phyloP scores from a whole-genome alignment of 208 protist species.

The Trypanosoma grayi region DNA sequence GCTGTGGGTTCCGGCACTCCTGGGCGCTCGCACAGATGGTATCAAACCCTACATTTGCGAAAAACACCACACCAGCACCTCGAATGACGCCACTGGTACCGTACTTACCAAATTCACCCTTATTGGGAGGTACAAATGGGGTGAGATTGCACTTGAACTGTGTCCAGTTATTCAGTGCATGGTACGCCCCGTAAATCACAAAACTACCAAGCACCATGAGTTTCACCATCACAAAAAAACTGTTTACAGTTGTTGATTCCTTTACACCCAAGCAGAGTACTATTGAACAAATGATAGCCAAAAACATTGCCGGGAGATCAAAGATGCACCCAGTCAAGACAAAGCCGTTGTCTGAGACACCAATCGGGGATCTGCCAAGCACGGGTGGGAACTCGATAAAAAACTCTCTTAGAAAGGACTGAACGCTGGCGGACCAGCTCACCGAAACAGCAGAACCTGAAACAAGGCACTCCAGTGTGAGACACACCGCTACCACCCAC shows the following conservation, averaged over 20 bases:
- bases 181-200: constrained; percentile 24
- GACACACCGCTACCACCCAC: constrained; percentile 37
- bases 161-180: constrained; percentile 10
- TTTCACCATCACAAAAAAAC: constrained; percentile 28
- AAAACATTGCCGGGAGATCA: constrained; percentile 24
- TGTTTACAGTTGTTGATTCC: constrained; percentile 35
- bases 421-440: constrained; percentile 21
- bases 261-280: constrained; percentile 28
- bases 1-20: constrained; percentile 35
- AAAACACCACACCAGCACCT: constrained; percentile 38
- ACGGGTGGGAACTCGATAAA: constrained; percentile 6
- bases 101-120: constrained; percentile 27
- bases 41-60: constrained; percentile 57
- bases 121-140: constrained; percentile 38
- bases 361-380: constrained; percentile 17
- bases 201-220: constrained; percentile 31
- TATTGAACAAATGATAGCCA: constrained; percentile 18
- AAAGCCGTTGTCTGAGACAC: constrained; percentile 6
- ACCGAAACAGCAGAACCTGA: constrained; percentile 36
- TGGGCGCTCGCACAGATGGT: constrained; percentile 35
- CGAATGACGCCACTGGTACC: constrained; percentile 32
- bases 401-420: constrained; percentile 20
- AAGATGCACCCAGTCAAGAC: constrained; percentile 19
- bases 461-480: constrained; percentile 46
- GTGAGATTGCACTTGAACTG: constrained; percentile 28